Percentiles rank a stretch among this genome's conserved stretches.
Evolutionary conservation across 2,329 filamentous ascomycete genomes (phyloP).

Genomic region (Claviceps pazoutovae): DNA sequence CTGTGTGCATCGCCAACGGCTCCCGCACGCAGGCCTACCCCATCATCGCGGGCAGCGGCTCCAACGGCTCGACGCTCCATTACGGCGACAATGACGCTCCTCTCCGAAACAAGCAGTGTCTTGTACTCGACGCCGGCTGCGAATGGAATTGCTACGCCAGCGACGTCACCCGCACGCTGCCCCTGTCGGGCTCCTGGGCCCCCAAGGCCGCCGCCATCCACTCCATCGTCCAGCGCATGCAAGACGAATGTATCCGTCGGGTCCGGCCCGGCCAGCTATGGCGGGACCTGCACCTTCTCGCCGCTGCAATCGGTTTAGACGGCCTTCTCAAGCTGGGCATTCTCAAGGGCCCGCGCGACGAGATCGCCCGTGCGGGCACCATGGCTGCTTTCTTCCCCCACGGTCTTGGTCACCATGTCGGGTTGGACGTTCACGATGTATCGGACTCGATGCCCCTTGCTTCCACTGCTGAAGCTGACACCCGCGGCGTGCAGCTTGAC

Average conservation of each 20-base stretch:
- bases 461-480: constrained; percentile 23
- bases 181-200: constrained; percentile 55
- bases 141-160: constrained; percentile 79
- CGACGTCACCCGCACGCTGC: constrained; percentile 82
- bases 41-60: constrained; percentile 73
- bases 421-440: constrained; percentile 51
- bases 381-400: constrained; percentile 53
- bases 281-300: constrained; percentile 57
- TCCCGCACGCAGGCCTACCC: constrained; percentile 73
- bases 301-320: constrained; percentile 56
- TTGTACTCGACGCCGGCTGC: constrained; percentile 77
- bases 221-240: constrained; percentile 67
- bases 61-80: constrained; percentile 75
- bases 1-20: constrained; percentile 56
- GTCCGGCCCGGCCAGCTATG: constrained; percentile 57
- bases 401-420: constrained; percentile 50
- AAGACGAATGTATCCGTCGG: constrained; percentile 54
- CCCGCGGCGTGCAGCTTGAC: constrained; percentile 16
- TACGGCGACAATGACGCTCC: constrained; percentile 69
- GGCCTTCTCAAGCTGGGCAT: constrained; percentile 62
- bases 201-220: constrained; percentile 61
- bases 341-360: constrained; percentile 46
- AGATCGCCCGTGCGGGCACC: constrained; percentile 38
- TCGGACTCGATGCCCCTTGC: constrained; percentile 23
- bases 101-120: constrained; percentile 53